Base-by-base conservation (phyloP, 2,329 filamentous ascomycete species). In the Colletotrichum coccodes region DNA sequence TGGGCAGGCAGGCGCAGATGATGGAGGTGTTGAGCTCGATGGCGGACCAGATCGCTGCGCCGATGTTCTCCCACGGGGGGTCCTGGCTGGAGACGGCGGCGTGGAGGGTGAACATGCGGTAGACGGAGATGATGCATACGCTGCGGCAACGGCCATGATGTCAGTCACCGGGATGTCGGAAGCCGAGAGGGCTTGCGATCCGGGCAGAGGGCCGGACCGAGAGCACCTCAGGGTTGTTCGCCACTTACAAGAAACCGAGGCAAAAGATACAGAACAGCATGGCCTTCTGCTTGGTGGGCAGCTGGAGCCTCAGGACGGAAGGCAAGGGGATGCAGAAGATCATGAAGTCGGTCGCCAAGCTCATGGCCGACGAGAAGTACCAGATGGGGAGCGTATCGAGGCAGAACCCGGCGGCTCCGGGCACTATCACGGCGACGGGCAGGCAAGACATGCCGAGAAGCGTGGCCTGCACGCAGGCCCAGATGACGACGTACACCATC, bases 21-120 rank as follows among this genome's bases (percentile, higher is more conserved):
- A 81, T 76, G 44, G 77, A 80, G 14, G 80, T 76, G 62, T 79
- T 79, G 64, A 80, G 77, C 64, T 83, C 81, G 28, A 83, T 74
- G 0, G 73, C 76, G 0, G 80, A 81, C 79, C 78, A 82, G 26
- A 76, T 71, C 6, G 74, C 75, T 0, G 79, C 70, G 4, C 74
- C 77, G 18, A 75, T 73, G 75, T 77, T 72, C 11, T 76, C 73
- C 79, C 79, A 82, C 0, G 80, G 79, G 0, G 76, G 73, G 50
- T 81, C 77, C 47, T 73, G 26, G 46, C 72, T 75, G 59, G 68
- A 58, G 66, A 75, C 75, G n/a, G 74, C 74, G 11, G 64, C 63
- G 32, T 70, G 73, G 44, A 79, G 76, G 30, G 76, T 77, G 64
- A 76, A 75, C 42, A 79, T 72, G 68, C 77, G 76, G 60, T 75